Conservation (phyloP, 768 basidiomycete species). For the Mycena sanguinolenta region DNA sequence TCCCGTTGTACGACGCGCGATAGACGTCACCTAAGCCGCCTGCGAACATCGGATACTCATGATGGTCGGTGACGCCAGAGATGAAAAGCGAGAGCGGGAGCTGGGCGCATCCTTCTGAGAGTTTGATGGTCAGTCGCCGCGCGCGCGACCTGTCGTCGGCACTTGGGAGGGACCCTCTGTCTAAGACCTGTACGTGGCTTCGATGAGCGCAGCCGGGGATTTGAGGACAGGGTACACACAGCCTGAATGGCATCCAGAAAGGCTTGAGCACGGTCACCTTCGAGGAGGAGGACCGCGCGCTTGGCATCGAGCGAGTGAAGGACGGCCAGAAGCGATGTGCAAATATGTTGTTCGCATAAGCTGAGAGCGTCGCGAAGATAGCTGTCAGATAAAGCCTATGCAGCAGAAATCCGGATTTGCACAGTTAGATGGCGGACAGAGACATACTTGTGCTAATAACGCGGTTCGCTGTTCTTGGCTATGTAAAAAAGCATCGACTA, state of each 20-base stretch:
- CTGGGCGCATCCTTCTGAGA: constrained; percentile 4
- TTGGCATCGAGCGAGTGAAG: constrained; percentile 6
- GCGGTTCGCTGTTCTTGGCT: not conserved
- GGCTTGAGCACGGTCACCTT: constrained; percentile 1
- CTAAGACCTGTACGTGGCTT: not conserved
- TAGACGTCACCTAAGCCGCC: constrained; percentile 18
- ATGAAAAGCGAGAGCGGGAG: constrained; percentile 15
- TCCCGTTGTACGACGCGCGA: not conserved
- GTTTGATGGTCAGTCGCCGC: constrained; percentile 5
- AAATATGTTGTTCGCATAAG: constrained; percentile 9
- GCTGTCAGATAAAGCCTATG: not conserved
- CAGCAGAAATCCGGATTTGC: not conserved
- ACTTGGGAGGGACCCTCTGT: constrained; percentile 17
- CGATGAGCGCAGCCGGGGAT: not conserved
- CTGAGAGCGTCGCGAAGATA: not conserved
- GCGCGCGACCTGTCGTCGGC: not conserved
- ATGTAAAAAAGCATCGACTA: not conserved
- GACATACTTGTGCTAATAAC: not conserved
- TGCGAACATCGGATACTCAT: constrained; percentile 7
- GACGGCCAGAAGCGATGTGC: constrained; percentile 6
- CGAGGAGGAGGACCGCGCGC: constrained; percentile 1
- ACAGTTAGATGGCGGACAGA: not conserved
- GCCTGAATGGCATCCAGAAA: constrained; percentile 10
- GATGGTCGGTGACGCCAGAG: constrained; percentile 12
- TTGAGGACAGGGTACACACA: not conserved